Evolutionary conservation across 306 rosid genomes (phyloP), one percentile per base, ranked within the genome.

Genomic region (Castanea sativa): DNA sequence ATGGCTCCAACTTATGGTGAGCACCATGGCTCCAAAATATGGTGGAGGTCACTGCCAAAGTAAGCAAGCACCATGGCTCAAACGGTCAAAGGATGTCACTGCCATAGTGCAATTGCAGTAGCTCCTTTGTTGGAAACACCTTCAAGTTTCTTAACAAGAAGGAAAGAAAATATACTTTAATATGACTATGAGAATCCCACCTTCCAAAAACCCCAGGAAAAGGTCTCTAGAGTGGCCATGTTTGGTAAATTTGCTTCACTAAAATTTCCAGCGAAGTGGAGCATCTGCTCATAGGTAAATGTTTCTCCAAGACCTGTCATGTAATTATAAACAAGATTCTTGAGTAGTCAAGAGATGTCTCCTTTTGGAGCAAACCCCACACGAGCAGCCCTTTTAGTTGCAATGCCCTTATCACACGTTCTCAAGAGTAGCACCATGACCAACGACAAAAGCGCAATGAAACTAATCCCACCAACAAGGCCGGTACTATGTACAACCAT

Each of bases 161-260:
- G 49, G 83, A 71, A 64, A 72, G 78, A 73, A 90, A 74, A 82
- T 91, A 90, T 25, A 93, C 90, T 25, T 25, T 25, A 25, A 25
- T 25, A 96, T 83, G 57, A 96, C 94, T 69, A 93, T 90, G 18
- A 87, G 87, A 69, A 80, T 81, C 76, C 94, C 91, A 49, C 84
- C 67, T 60, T 73, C 92, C 82, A 87, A 53, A 56, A 80, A 71
- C 20, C 97, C 98, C 23, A 32, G 80, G 75, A 83, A 91, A 27
- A 93, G 79, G 79, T 88, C 96, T 80, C 99, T 98, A 38, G 98
- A 93, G 81, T 90, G 99, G 70, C 98, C 99, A 5, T 85, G 93
- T 78, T 91, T 93, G 77, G 93, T 80, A 60, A 93, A 86, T 84
- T 96, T 61, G 78, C 58, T 76, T 96, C 93, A 75, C 86, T 82